Conservation (phyloP, 495 filamentous ascomycete genomes). For the Recurvomyces mirabilis region DNA sequence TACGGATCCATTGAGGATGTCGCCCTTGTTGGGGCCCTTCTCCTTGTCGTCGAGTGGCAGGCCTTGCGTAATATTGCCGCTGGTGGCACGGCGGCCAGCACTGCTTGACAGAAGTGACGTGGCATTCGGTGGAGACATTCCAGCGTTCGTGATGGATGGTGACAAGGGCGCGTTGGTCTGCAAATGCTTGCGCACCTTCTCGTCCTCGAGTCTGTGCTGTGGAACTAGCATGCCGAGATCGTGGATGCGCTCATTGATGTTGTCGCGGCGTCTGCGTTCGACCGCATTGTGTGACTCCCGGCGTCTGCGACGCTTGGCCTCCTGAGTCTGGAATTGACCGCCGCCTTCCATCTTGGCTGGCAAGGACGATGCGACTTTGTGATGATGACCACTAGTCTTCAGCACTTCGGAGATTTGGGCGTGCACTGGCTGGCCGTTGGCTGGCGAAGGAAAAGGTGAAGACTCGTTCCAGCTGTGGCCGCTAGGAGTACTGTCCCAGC, state of each 20-base stretch:
- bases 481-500: conserved; percentile 71
- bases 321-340: conserved; percentile 55
- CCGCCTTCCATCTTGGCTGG: conserved; percentile 57
- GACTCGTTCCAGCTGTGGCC: conserved; percentile 61
- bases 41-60: conserved; percentile 93
- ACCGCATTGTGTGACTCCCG: conserved; percentile 94
- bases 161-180: conserved; percentile 81
- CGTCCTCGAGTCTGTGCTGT: conserved; percentile 84
- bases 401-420: conserved; percentile 59
- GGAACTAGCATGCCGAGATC: conserved; percentile 90
- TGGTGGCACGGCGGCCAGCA: conserved; percentile 58
- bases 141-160: conserved; percentile 53
- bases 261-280: conserved; percentile 86
- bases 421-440: conserved; percentile 35
- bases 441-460: conserved; percentile 54
- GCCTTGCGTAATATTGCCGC: conserved; percentile 78
- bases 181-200: conserved; percentile 90
- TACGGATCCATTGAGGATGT: conserved; percentile 94
- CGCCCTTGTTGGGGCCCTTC: conserved; percentile 96
- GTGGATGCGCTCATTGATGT: conserved; percentile 97
- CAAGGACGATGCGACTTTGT: conserved; percentile 47
- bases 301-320: conserved; percentile 80
- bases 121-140: conserved; percentile 57
- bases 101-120: conserved; percentile 85
- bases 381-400: conserved; percentile 50